phyloP scores from a whole-genome alignment of 345 rosid species.

The Populus pruinosa region DNA sequence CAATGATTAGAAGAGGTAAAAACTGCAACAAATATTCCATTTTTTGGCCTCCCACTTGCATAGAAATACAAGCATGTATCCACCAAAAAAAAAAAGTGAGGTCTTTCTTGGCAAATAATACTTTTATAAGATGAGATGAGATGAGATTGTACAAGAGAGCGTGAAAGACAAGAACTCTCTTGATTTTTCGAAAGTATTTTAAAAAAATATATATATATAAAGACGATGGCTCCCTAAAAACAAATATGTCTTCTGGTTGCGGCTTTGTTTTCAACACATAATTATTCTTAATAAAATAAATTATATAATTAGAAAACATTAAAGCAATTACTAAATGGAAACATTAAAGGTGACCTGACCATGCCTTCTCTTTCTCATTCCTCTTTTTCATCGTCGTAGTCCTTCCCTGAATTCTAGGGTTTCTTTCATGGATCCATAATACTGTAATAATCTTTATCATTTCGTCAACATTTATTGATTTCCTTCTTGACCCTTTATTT shows the following conservation, averaged over 20 bases:
- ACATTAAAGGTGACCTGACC: conserved; percentile 10
- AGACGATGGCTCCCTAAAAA: too few relatives aligned
- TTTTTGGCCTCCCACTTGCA: not conserved
- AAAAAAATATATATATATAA: too few relatives aligned
- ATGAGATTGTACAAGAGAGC: not conserved
- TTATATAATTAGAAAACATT: not conserved
- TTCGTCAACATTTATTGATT: conserved; percentile 28
- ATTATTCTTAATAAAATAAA: not conserved
- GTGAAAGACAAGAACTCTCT: not conserved
- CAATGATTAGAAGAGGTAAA: not conserved
- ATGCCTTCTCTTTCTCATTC: not conserved
- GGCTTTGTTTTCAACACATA: conserved; percentile 20
- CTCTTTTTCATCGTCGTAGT: conserved; percentile 9
- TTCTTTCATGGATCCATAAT: conserved; percentile 34
- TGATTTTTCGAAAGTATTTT: too few relatives aligned
- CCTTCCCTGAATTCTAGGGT: conserved; percentile 37
- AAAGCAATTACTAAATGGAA: conserved; percentile 1
- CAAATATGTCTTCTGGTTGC: too few relatives aligned
- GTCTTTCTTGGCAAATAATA: conserved; percentile 1
- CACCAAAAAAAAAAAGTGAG: not conserved
- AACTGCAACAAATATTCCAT: not conserved
- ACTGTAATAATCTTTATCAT: not conserved
- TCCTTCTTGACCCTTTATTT: conserved; percentile 32
- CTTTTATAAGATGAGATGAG: conserved; percentile 1
- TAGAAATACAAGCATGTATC: not conserved